A percentile compares a stretch with the other conserved stretches of the same genome.
Evolutionary conservation across 345 rosid species (phyloP).

Genomic region (Eucalyptus brandiana): DNA sequence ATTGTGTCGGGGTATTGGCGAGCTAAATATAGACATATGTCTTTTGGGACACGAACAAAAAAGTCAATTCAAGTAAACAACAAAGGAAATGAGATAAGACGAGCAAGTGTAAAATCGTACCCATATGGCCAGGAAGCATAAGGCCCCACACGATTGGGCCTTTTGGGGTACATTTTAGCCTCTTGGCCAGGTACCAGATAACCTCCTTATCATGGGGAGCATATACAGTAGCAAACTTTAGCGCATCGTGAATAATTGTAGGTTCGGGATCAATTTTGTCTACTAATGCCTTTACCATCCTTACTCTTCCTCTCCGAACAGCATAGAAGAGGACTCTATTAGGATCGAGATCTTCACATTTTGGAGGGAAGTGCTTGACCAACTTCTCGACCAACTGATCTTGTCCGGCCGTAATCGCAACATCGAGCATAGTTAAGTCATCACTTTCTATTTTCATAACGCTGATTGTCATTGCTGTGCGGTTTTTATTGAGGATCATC

Average conservation of each 20-base stretch:
- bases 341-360: not conserved
- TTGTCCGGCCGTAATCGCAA: not conserved
- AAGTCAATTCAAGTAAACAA: not conserved
- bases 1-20: not conserved
- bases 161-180: not conserved
- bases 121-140: fast-evolving
- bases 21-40: not conserved
- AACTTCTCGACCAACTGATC: not conserved
- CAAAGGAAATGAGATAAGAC: not conserved
- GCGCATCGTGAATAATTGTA: too few species aligned
- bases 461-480: fast-evolving
- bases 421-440: not conserved
- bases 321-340: fast-evolving
- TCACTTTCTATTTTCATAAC: not conserved
- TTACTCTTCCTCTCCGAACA: too few species aligned
- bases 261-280: too few species aligned
- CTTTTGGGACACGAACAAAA: not conserved
- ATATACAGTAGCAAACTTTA: too few species aligned
- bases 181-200: too few species aligned
- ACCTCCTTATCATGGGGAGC: too few species aligned
- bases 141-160: fast-evolving
- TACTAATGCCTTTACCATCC: too few species aligned
- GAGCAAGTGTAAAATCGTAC: not conserved
- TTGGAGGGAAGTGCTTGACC: not conserved
- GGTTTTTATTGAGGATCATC: not conserved